Evolutionary conservation across 805 yeast genomes (phyloP).

Genomic region (Alloascoidea africana): DNA sequence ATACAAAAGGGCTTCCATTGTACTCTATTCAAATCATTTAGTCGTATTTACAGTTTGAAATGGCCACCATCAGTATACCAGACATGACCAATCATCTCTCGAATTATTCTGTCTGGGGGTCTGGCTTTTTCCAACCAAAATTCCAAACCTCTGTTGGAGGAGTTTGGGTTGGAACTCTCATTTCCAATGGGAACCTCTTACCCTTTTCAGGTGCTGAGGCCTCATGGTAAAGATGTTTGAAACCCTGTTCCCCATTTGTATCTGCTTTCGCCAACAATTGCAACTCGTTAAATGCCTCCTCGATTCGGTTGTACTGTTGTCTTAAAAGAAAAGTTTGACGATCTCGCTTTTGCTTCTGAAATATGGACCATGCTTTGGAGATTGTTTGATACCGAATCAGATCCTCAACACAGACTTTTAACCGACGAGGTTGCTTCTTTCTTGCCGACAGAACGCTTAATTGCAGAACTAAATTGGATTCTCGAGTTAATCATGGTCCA

Average conservation of each 20-base stretch:
- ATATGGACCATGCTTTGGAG: constrained; percentile 65
- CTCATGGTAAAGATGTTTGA: constrained; percentile 37
- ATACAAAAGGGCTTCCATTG: no score
- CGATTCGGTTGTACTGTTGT: constrained; percentile 48
- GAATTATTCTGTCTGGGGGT: constrained; percentile 3
- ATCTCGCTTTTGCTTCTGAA: constrained; percentile 35
- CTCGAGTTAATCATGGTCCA: neutral
- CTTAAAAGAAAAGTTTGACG: constrained; percentile 18
- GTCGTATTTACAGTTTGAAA: no score
- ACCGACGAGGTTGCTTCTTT: constrained; percentile 73
- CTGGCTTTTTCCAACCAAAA: constrained; percentile 21
- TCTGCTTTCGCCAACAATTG: constrained; percentile 13
- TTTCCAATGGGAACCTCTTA: constrained; percentile 65
- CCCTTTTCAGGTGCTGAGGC: constrained; percentile 44
- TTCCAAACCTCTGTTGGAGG: constrained; percentile 81
- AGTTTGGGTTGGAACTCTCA: constrained; percentile 77
- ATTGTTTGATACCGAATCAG: constrained; percentile 72
- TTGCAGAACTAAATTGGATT: constrained; percentile 6
- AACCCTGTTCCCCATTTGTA: constrained; percentile 18
- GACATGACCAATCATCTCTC: no score
- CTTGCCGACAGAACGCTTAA: constrained; percentile 76
- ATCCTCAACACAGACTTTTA: constrained; percentile 69
- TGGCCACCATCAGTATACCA: no score
- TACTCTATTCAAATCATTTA: no score
- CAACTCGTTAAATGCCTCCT: constrained; percentile 62